Evolutionary conservation across 257 asterid genomes (phyloP).

Genomic region (Striga asiatica): DNA sequence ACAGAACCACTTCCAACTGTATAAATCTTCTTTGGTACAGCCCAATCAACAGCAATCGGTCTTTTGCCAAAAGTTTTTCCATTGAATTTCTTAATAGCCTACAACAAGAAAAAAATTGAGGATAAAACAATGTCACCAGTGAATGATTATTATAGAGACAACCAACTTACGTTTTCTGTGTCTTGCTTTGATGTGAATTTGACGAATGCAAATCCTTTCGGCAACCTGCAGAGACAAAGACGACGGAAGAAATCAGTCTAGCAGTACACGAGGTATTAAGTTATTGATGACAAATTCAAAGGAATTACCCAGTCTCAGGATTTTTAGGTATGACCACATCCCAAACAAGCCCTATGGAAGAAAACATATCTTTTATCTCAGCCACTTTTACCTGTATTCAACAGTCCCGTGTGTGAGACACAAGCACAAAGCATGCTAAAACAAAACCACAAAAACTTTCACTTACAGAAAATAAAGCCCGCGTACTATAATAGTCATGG

Average conservation of each 20-base stretch:
- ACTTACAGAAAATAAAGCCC: conserved; percentile 3
- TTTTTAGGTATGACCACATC: conserved; percentile 84
- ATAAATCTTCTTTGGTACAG: conserved; percentile 66
- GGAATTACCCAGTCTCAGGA: conserved; percentile 58
- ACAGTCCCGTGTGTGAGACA: conserved; percentile 14
- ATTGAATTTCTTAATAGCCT: conserved; percentile 75
- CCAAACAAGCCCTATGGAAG: conserved; percentile 79
- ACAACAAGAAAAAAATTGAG: conserved; percentile 11
- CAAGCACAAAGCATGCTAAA: neutral
- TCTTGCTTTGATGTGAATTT: conserved; percentile 82
- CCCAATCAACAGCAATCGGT: conserved; percentile 95
- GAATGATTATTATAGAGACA: neutral
- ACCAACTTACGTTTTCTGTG: conserved; percentile 58
- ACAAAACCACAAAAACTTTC: neutral
- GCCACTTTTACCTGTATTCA: conserved; percentile 55
- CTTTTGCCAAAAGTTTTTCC: conserved; percentile 66
- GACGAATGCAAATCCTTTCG: conserved; percentile 93
- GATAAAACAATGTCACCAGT: neutral
- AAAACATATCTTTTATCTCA: conserved; percentile 70
- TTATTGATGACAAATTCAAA: conserved; percentile 4
- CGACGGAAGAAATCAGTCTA: conserved; percentile 10
- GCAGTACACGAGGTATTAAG: neutral
- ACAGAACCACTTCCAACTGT: conserved; percentile 40
- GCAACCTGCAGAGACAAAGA: conserved; percentile 35
- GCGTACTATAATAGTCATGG: neutral